A percentile compares a stretch with the other conserved stretches of the same genome.
These are phyloP conservation scores for Coemansia sp. DNA, from an alignment of 192 early-diverging fungal genomes.

Conservation along the genomic window DNA sequence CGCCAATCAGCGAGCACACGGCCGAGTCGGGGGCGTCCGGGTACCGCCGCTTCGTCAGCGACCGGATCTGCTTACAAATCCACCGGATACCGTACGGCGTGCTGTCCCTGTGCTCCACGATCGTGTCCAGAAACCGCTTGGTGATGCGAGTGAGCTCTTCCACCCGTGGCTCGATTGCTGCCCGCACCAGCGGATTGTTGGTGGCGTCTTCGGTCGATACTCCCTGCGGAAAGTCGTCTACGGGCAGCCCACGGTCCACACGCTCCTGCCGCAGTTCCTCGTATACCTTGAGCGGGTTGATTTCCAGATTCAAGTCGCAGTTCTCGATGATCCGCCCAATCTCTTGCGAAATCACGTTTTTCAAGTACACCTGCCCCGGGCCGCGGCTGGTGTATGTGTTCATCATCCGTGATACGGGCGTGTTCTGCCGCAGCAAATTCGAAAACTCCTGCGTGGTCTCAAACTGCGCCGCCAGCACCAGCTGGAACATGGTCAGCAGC, in stretches of 20 bases:
- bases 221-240: slow-evolving; percentile 63
- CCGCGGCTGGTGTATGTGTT: slow-evolving; percentile 93
- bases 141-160: slow-evolving; percentile 84
- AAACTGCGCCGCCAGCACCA: slow-evolving; percentile 89
- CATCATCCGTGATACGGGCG: slow-evolving; percentile 97
- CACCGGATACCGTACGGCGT: slow-evolving; percentile 96
- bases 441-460: slow-evolving; percentile 87
- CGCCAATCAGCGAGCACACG: slow-evolving; percentile 93
- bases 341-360: slow-evolving; percentile 75
- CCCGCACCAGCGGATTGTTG: slow-evolving; percentile 77
- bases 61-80: slow-evolving; percentile 98
- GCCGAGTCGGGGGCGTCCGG: slow-evolving; percentile 84
- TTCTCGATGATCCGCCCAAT: slow-evolving; percentile 79
- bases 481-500: slow-evolving; percentile 93
- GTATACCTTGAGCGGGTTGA: slow-evolving; percentile 87
- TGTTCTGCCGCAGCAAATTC: slow-evolving; percentile 88
- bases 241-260: slow-evolving; percentile 25
- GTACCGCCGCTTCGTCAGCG: slow-evolving; percentile 88
- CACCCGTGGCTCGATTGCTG: slow-evolving; percentile 78
- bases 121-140: slow-evolving; percentile 79
- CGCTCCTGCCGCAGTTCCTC: slow-evolving; percentile 49
- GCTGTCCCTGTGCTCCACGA: slow-evolving; percentile 75
- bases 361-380: slow-evolving; percentile 90
- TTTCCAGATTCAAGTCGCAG: slow-evolving; percentile 84
- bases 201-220: slow-evolving; percentile 81